Evolutionary conservation across 1,139 yeast genomes (phyloP).

Genomic region (Protomyces inundatus): DNA sequence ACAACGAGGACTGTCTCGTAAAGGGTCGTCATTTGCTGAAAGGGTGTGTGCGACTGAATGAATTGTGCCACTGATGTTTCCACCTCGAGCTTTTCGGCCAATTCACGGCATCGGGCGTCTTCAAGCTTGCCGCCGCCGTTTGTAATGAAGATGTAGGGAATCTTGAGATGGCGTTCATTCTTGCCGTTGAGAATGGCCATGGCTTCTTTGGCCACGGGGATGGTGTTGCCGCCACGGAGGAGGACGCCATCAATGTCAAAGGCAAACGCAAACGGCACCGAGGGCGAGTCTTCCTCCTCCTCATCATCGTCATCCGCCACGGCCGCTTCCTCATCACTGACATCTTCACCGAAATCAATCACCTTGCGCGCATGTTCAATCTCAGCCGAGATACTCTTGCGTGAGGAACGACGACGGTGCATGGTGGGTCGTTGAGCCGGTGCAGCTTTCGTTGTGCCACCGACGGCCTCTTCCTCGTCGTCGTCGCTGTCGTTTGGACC

Average conservation of each 20-base stretch:
- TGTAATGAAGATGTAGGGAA: slow-evolving; percentile 82
- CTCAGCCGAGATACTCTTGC: slow-evolving; percentile 19
- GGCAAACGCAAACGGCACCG: slow-evolving; percentile 53
- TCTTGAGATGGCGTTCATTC: slow-evolving; percentile 69
- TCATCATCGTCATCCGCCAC: neutral
- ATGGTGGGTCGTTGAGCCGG: slow-evolving; percentile 11
- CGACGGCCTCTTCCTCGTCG: slow-evolving; percentile 2
- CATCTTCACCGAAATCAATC: slow-evolving; percentile 19
- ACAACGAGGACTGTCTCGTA: slow-evolving; percentile 72
- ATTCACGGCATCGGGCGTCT: slow-evolving; percentile 61
- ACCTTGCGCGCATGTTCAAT: slow-evolving; percentile 19
- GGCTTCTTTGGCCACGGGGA: slow-evolving; percentile 71
- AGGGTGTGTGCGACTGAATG: slow-evolving; percentile 85
- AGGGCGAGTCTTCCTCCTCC: slow-evolving; percentile 17
- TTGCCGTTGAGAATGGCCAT: slow-evolving; percentile 65
- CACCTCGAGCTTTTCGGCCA: slow-evolving; percentile 53
- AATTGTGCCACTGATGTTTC: slow-evolving; percentile 68
- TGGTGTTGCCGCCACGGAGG: slow-evolving; percentile 71
- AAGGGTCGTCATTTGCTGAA: slow-evolving; percentile 51
- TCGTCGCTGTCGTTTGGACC: slow-evolving; percentile 1
- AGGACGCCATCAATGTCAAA: slow-evolving; percentile 84
- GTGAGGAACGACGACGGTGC: slow-evolving; percentile 10
- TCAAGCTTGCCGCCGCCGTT: slow-evolving; percentile 89
- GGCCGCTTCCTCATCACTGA: slow-evolving; percentile 13
- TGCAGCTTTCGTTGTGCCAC: neutral